Conservation (phyloP, 1,139 yeast genomes). For the Hansenula sp. region DNA sequence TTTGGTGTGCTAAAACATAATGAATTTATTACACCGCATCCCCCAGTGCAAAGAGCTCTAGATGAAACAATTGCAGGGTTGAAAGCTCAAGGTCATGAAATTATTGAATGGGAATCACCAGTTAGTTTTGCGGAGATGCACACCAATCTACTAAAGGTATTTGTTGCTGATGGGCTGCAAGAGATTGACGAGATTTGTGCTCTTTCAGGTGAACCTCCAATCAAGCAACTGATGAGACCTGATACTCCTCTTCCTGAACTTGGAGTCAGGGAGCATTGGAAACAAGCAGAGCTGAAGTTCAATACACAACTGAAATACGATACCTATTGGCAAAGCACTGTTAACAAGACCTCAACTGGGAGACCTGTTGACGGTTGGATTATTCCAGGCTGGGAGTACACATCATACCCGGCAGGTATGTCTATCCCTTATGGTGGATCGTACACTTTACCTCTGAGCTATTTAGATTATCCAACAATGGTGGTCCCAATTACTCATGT, state of each 20-base stretch:
- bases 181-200: constrained; percentile 23
- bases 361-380: constrained; percentile 43
- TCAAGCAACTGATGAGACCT: constrained; percentile 36
- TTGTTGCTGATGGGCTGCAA: constrained; percentile 30
- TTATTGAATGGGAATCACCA: constrained; percentile 52
- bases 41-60: constrained; percentile 61
- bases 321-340: constrained; percentile 36
- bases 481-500: constrained; percentile 56
- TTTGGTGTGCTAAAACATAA: constrained; percentile 40
- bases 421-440: constrained; percentile 6
- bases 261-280: constrained; percentile 34
- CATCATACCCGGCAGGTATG: constrained; percentile 33
- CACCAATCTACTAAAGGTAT: constrained; percentile 28
- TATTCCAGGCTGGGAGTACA: constrained; percentile 43
- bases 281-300: constrained; percentile 29
- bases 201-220: constrained; percentile 34
- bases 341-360: constrained; percentile 33
- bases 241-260: constrained; percentile 29
- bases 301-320: constrained; percentile 29
- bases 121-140: constrained; percentile 31
- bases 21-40: constrained; percentile 48
- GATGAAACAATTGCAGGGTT: constrained; percentile 41
- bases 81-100: constrained; percentile 51
- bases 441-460: constrained; percentile 56
- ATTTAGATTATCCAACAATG: constrained; percentile 54